Evolutionary conservation across 176 grass and related monocot species (phyloP), one percentile per base, ranked within the genome.

Genomic region (Oryza australiensis): DNA sequence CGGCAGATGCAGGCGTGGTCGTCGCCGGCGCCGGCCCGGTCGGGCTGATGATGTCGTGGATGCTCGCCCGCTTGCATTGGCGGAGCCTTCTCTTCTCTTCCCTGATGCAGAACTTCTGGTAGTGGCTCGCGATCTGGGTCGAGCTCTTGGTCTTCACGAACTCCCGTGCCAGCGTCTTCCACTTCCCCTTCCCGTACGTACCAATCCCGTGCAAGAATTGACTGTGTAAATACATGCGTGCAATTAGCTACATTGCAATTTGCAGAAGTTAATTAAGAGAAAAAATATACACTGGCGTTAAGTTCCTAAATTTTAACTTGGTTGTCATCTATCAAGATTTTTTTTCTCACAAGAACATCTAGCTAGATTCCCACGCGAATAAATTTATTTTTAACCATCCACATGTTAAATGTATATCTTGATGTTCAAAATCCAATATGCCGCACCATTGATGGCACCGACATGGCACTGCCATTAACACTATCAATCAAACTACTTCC

Each of bases 61-160:
- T 87, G 80, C 73, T 87, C 27, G 16, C 12, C 3, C 86, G 55
- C 86, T 72, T 87, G 80, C 79, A 87, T 41, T 12, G 3, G 5
- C 72, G 40, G 30, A 5, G 65, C 2, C 48, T 10, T 5, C 43
- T 63, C 73, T 77, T 82, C 5, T 38, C 12, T 9, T 24, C 7
- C 41, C 86, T 68, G 18, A 20, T 72, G 18, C 15, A 0, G 5
- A 51, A 73, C 79, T 87, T 87, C 55, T 87, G 73, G 73, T 70
- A 29, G 57, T 87, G 86, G 73, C 86, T 87, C 9, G 86, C 86
- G 24, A 82, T 87, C 66, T 87, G 73, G 55, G 40, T 51, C 18
- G 86, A 23, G 12, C 1, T 87, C 73, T 42, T 87, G 4, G 55
- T 82, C 53, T 12, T 15, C 73, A 87, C 41, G 66, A 65, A 66